Evolutionary conservation across 192 early-diverging fungal species (phyloP).

Genomic region (Jimgerdemannia lactiflua): DNA sequence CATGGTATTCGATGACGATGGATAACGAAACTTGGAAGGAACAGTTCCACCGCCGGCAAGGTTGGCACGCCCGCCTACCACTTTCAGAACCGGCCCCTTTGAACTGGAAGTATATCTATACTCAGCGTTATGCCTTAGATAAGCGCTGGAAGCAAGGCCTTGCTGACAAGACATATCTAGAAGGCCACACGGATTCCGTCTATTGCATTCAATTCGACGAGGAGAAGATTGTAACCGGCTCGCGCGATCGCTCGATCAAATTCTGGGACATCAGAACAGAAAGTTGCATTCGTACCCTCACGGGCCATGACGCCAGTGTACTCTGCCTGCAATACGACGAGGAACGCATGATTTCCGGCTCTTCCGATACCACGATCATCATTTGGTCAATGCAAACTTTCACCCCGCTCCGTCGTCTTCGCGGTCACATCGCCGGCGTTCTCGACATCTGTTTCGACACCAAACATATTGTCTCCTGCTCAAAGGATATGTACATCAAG

Average conservation of each 20-base stretch:
- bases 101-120: constrained; percentile 76
- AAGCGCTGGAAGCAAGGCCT: constrained; percentile 51
- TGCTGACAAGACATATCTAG: constrained; percentile 51
- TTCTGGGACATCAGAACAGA: constrained; percentile 80
- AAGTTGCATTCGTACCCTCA: constrained; percentile 56
- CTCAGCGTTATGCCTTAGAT: constrained; percentile 65
- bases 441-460: constrained; percentile 85
- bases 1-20: constrained; percentile 61
- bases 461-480: constrained; percentile 79
- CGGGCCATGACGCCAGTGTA: constrained; percentile 70
- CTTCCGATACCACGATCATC: constrained; percentile 83
- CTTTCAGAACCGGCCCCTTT: neutral
- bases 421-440: constrained; percentile 79
- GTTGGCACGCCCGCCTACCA: constrained; percentile 36
- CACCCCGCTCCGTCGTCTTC: constrained; percentile 44
- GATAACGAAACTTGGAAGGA: constrained; percentile 78
- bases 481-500: constrained; percentile 91
- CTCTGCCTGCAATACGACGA: constrained; percentile 89
- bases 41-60: constrained; percentile 53
- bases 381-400: constrained; percentile 76
- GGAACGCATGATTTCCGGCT: constrained; percentile 78
- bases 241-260: constrained; percentile 75
- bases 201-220: constrained; percentile 93
- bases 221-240: constrained; percentile 75
- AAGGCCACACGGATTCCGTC: constrained; percentile 83